Conservation (phyloP, 306 rosid species). For the Sicyos edulis region DNA sequence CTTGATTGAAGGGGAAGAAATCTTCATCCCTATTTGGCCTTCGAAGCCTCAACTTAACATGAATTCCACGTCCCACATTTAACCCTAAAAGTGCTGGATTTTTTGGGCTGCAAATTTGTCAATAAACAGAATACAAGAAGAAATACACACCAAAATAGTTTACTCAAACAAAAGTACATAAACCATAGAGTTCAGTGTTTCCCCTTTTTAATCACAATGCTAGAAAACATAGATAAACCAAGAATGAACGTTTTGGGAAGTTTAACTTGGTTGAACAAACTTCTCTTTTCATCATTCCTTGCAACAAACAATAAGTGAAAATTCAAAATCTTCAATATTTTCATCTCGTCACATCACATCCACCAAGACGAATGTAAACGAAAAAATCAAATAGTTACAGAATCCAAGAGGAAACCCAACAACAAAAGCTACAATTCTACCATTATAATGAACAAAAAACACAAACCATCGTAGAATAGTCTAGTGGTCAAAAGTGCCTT, state of each 20-base stretch:
- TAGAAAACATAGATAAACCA: too few species aligned
- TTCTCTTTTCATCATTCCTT: too few species aligned
- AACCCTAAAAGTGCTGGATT: conserved; percentile 42
- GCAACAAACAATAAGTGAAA: too few species aligned
- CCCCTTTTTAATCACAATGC: too few species aligned
- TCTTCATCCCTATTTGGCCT: conserved; percentile 64
- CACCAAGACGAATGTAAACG: neutral
- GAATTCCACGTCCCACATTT: too few species aligned
- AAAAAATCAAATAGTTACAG: neutral
- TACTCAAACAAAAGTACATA: too few species aligned
- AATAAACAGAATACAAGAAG: conserved; percentile 9
- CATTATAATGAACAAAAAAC: neutral
- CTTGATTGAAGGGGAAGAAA: conserved; percentile 59
- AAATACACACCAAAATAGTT: neutral
- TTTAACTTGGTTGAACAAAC: too few species aligned
- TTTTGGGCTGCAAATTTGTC: conserved; percentile 52
- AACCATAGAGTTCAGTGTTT: too few species aligned
- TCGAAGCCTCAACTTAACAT: conserved; percentile 38
- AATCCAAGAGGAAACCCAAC: neutral
- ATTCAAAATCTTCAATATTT: neutral
- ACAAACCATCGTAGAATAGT: too few species aligned
- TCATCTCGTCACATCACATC: neutral
- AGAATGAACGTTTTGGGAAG: too few species aligned
- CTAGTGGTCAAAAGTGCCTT: too few species aligned
- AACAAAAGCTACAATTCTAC: neutral